These are phyloP conservation scores for Leccinum pachyderme DNA, from an alignment of 1,284 basidiomycete species.

Conservation along the genomic window DNA sequence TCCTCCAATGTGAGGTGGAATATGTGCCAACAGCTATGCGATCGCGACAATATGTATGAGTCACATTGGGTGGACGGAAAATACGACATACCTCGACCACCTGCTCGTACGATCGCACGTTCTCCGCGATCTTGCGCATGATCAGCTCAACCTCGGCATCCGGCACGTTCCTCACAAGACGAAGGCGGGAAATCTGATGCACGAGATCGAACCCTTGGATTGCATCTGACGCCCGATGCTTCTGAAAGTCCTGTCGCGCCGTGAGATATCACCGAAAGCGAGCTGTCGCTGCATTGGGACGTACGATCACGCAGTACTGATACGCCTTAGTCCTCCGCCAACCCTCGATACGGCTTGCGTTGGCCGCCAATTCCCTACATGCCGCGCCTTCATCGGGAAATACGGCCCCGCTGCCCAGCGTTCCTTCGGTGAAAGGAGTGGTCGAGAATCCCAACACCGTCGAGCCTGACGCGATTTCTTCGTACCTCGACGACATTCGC, in stretches of 20 bases:
- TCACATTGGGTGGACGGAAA: neutral
- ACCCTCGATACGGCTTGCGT: slow-evolving; percentile 74
- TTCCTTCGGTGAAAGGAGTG: slow-evolving; percentile 41
- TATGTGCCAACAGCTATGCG: slow-evolving; percentile 72
- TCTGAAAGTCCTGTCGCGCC: slow-evolving; percentile 53
- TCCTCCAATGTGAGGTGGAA: slow-evolving; percentile 81
- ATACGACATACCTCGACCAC: slow-evolving; percentile 73
- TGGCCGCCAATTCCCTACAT: slow-evolving; percentile 61
- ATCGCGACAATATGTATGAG: neutral
- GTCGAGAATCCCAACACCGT: slow-evolving; percentile 67
- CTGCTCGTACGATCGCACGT: slow-evolving; percentile 78
- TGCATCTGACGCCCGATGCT: slow-evolving; percentile 41
- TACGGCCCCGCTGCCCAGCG: slow-evolving; percentile 66
- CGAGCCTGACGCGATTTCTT: slow-evolving; percentile 65
- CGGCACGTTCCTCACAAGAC: slow-evolving; percentile 58
- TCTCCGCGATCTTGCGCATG: slow-evolving; percentile 68
- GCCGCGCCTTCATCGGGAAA: slow-evolving; percentile 64
- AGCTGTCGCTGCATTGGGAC: slow-evolving; percentile 15
- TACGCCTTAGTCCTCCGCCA: slow-evolving; percentile 75
- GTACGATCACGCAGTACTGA: slow-evolving; percentile 55
- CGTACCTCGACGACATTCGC: slow-evolving; percentile 73
- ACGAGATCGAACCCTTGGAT: slow-evolving; percentile 67
- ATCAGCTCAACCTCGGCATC: slow-evolving; percentile 73
- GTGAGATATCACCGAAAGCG: slow-evolving; percentile 7
- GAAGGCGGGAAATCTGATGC: slow-evolving; percentile 72